These are phyloP conservation scores for Skeletonema menzelii DNA, from an alignment of 108 stramenopile genomes.

Conservation along the genomic window DNA sequence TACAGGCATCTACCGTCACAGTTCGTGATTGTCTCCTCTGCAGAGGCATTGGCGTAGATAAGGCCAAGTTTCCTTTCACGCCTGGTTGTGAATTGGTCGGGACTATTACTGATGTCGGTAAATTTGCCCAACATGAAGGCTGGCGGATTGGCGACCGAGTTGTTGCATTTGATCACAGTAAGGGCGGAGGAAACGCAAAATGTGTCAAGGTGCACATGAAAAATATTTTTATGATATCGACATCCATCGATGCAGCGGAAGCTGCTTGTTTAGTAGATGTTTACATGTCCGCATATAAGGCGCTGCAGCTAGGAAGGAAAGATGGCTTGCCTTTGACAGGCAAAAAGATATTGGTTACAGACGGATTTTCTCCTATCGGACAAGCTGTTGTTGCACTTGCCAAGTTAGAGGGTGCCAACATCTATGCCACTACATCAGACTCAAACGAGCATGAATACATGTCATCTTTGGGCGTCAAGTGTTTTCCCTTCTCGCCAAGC, in stretches of 20 bases:
- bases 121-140: slow-evolving; percentile 10
- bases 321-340: slow-evolving; percentile 45
- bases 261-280: slow-evolving; percentile 62
- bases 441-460: slow-evolving; percentile 34
- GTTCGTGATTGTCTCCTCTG: slow-evolving; percentile 59
- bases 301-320: slow-evolving; percentile 48
- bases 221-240: slow-evolving; percentile 48
- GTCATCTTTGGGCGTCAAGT: slow-evolving; percentile 39
- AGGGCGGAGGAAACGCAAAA: slow-evolving; percentile 62
- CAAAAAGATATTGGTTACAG: slow-evolving; percentile 59
- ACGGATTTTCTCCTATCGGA: slow-evolving; percentile 53
- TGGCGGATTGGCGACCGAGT: slow-evolving; percentile 58
- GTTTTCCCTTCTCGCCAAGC: slow-evolving; percentile 44
- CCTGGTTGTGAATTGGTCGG: slow-evolving; percentile 70
- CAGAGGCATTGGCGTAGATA: slow-evolving; percentile 40
- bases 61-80: slow-evolving; percentile 44
- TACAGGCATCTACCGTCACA: slow-evolving; percentile 65
- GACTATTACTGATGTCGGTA: slow-evolving; percentile 37
- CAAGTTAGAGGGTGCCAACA: slow-evolving; percentile 49
- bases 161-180: slow-evolving; percentile 38
- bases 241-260: slow-evolving; percentile 35
- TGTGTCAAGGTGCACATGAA: slow-evolving; percentile 37
- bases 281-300: slow-evolving; percentile 72
- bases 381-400: slow-evolving; percentile 60
- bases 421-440: slow-evolving; percentile 52